Percentiles rank a stretch among this genome's conserved stretches.
phyloP scores from a whole-genome alignment of 73 alveolate species.

The Paramecium caudatum region DNA sequence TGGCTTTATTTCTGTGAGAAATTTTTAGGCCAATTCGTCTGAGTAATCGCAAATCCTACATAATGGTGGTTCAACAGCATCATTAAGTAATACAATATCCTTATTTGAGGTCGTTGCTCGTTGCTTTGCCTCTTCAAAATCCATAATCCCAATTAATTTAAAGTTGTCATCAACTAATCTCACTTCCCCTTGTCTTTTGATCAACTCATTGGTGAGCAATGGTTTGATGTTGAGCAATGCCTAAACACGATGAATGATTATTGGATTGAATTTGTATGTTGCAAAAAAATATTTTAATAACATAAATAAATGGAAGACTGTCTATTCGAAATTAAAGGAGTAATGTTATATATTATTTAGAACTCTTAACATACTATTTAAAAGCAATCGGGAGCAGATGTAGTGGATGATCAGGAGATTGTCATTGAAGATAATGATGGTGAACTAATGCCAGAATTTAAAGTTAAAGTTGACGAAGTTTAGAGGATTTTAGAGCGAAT shows the following conservation, averaged over 20 bases:
- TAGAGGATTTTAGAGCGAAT: slow-evolving; percentile 6
- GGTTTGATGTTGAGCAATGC: slow-evolving; percentile 11
- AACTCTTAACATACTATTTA: not conserved
- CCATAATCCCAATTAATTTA: slow-evolving; percentile 30
- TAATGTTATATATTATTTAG: not conserved
- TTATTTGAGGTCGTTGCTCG: not conserved
- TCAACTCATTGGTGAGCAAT: not conserved
- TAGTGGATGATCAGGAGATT: not conserved
- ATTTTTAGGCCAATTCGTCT: slow-evolving; percentile 59
- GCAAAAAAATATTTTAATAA: slow-evolving; percentile 6
- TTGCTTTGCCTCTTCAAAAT: slow-evolving; percentile 4
- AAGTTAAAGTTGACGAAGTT: slow-evolving; percentile 57
- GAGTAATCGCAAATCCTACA: slow-evolving; percentile 59
- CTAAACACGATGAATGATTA: not conserved
- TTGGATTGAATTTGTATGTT: not conserved
- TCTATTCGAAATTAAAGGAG: slow-evolving; percentile 5
- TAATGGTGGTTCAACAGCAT: slow-evolving; percentile 13
- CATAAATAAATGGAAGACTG: slow-evolving; percentile 44
- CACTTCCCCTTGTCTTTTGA: slow-evolving; percentile 14
- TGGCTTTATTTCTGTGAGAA: slow-evolving; percentile 24
- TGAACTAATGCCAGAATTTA: slow-evolving; percentile 38
- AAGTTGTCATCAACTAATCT: slow-evolving; percentile 1
- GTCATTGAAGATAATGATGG: slow-evolving; percentile 10
- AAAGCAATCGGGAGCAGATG: not conserved
- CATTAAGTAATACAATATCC: slow-evolving; percentile 32